Conservation (phyloP, 495 filamentous ascomycete species). For the Pyrenula aspistea region DNA sequence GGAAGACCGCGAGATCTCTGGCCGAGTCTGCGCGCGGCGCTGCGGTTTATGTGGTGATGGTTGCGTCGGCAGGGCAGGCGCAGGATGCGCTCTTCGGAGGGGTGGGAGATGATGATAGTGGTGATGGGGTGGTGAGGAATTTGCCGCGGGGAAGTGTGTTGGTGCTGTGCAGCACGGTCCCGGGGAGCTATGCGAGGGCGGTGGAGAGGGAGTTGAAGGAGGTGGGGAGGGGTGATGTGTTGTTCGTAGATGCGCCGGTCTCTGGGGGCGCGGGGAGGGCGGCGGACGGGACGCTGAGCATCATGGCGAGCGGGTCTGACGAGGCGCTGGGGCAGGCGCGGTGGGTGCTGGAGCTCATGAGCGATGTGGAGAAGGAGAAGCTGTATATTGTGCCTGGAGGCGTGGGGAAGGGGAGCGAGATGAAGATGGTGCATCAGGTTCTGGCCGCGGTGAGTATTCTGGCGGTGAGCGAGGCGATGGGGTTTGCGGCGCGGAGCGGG, state of each 20-base stretch:
- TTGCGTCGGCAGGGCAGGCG: slow-evolving; percentile 62
- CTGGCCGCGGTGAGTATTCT: slow-evolving; percentile 68
- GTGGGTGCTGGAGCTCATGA: slow-evolving; percentile 50
- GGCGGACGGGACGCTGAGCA: slow-evolving; percentile 64
- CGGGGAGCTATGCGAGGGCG: slow-evolving; percentile 51
- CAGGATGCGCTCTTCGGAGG: slow-evolving; percentile 51
- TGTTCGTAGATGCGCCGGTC: slow-evolving; percentile 63
- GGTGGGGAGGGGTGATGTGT: slow-evolving; percentile 47
- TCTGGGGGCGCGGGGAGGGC: slow-evolving; percentile 66
- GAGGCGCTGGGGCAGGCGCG: slow-evolving; percentile 44
- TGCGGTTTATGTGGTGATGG: slow-evolving; percentile 62
- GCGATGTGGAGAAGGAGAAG: slow-evolving; percentile 34
- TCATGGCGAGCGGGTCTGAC: slow-evolving; percentile 54
- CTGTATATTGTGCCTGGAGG: slow-evolving; percentile 65
- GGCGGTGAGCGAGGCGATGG: slow-evolving; percentile 60
- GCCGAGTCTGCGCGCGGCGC: slow-evolving; percentile 49
- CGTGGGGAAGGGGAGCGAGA: slow-evolving; percentile 68
- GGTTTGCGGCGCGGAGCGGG: slow-evolving; percentile 55
- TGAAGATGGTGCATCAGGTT: slow-evolving; percentile 82
- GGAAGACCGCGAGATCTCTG: slow-evolving; percentile 46
- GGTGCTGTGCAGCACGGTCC: slow-evolving; percentile 64
- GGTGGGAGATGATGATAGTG: slow-evolving; percentile 32
- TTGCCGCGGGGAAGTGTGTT: slow-evolving; percentile 48
- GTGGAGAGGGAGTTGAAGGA: slow-evolving; percentile 42
- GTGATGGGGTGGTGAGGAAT: slow-evolving; percentile 15